These are phyloP conservation scores for Macrolepiota fuliginosa DNA, from an alignment of 768 basidiomycete species.

Conservation along the genomic window DNA sequence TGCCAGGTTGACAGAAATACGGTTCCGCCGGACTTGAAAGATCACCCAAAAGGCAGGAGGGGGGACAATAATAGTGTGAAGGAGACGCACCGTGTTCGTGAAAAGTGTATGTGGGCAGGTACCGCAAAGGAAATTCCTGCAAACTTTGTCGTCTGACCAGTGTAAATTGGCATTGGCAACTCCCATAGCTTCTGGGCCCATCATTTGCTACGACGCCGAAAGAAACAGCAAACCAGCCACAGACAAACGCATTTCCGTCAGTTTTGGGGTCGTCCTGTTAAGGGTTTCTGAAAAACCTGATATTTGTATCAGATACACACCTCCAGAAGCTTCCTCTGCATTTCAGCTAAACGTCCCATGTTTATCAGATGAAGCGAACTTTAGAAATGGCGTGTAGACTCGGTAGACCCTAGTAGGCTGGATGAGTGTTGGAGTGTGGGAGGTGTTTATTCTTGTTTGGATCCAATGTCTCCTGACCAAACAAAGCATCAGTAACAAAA, in stretches of 20 bases:
- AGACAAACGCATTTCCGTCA: not conserved
- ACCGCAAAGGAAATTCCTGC: conserved; percentile 96
- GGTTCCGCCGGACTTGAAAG: not conserved
- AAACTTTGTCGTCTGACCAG: conserved; percentile 97
- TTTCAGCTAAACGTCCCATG: conserved; percentile 96
- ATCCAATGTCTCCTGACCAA: conserved; percentile 1
- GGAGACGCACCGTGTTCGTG: conserved; percentile 85
- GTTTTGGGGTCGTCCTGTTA: not conserved
- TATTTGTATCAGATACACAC: conserved; percentile 20
- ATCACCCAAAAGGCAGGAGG: conserved; percentile 3
- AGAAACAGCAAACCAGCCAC: not conserved
- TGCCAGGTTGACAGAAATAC: not conserved
- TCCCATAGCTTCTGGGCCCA: conserved; percentile 99
- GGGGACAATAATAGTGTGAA: conserved; percentile 4
- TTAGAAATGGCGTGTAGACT: not conserved
- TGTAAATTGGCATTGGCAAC: conserved; percentile 88
- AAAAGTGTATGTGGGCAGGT: conserved; percentile 98
- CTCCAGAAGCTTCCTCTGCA: conserved; percentile 90
- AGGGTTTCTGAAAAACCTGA: not conserved
- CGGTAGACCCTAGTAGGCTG: not conserved
- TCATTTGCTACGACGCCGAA: conserved; percentile 80
- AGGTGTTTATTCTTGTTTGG: conserved; percentile 18
- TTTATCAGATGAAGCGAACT: conserved; percentile 19
- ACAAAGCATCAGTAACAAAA: not conserved
- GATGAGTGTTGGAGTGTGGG: not conserved